These are phyloP conservation scores for Mallotus repandus DNA, from an alignment of 441 rosid genomes.

Conservation along the genomic window DNA sequence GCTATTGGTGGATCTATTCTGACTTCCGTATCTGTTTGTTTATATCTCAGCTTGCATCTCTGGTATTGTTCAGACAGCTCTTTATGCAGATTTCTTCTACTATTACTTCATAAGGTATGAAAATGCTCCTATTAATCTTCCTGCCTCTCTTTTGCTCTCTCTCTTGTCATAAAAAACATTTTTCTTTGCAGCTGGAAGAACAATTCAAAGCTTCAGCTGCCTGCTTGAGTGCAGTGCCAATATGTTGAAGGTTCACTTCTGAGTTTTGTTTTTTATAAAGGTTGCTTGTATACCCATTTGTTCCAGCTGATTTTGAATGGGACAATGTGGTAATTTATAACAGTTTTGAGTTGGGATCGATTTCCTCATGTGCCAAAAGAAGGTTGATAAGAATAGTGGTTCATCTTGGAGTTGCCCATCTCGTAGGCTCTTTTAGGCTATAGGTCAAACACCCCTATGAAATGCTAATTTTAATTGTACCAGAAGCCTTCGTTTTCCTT, in stretches of 20 bases:
- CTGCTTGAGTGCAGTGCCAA: constrained; percentile 50
- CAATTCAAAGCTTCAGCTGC: constrained; percentile 85
- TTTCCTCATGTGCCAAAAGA: background rate
- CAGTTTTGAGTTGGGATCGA: constrained; percentile 6
- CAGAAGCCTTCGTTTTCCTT: constrained; percentile 16
- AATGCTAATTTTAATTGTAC: constrained; percentile 15
- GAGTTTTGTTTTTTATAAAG: background rate
- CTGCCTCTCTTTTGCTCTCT: background rate
- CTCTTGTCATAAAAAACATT: background rate
- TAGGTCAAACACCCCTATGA: constrained; percentile 13
- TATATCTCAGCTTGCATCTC: constrained; percentile 69
- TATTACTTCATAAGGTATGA: constrained; percentile 79
- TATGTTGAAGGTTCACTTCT: constrained; percentile 4
- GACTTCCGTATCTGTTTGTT: constrained; percentile 7
- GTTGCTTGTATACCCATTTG: background rate
- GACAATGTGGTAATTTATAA: constrained; percentile 9
- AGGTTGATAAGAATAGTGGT: background rate
- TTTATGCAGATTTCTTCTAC: constrained; percentile 92
- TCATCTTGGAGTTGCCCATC: background rate
- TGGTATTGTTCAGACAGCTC: constrained; percentile 81
- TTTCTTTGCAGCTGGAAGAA: constrained; percentile 73
- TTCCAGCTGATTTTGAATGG: background rate
- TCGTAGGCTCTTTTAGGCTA: background rate
- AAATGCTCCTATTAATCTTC: background rate
- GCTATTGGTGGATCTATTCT: constrained; percentile 4